phyloP scores from a whole-genome alignment of 225 moss, liverwort and hornwort species.

The Thuidium tamariscinum region DNA sequence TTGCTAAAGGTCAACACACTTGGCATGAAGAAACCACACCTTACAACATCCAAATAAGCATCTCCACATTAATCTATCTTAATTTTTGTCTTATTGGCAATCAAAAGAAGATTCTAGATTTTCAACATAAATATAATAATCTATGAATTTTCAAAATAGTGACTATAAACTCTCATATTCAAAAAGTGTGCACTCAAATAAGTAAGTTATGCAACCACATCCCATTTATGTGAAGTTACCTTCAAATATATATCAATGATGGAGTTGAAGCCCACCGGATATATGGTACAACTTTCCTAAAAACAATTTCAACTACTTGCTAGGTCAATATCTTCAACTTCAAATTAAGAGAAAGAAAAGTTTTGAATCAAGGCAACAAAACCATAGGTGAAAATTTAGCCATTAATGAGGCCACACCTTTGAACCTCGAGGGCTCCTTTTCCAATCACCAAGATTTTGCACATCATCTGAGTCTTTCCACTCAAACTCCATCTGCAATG shows the following conservation, averaged over 20 bases:
- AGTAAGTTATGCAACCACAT: not conserved
- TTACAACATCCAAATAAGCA: not conserved
- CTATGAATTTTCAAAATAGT: not conserved
- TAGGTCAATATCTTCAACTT: not conserved
- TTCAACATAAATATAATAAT: not conserved
- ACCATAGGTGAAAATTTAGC: not conserved
- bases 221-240: not conserved
- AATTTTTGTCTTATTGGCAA: not conserved
- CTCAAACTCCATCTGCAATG: constrained; percentile 76
- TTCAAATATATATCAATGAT: not conserved
- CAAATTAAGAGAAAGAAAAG: not conserved
- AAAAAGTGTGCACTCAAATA: not conserved
- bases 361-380: not conserved
- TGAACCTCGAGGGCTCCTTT: constrained; percentile 75
- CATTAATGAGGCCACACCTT: constrained; percentile 92
- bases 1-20: not conserved
- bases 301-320: not conserved
- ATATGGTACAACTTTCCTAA: not conserved
- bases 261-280: not conserved
- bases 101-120: not conserved
- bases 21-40: not conserved
- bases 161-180: not conserved
- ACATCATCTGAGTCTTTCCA: constrained; percentile 92
- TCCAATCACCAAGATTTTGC: constrained; percentile 79
- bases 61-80: not conserved